Percentiles rank a stretch among this genome's conserved stretches.
phyloP scores from a whole-genome alignment of 1,284 basidiomycete species.

The Dichomitus squalens region DNA sequence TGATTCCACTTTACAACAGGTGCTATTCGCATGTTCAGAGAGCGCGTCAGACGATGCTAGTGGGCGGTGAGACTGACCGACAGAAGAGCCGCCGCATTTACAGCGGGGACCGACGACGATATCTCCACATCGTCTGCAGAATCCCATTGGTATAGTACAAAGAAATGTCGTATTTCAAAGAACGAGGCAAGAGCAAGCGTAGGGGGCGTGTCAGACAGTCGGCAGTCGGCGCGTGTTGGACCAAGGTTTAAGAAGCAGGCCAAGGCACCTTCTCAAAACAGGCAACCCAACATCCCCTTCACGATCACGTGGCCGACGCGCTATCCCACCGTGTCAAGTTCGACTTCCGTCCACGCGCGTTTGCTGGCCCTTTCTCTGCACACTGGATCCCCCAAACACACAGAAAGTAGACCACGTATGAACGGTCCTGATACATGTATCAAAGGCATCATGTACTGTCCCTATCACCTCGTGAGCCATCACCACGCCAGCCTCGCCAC shows the following conservation, averaged over 20 bases:
- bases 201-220: neutral
- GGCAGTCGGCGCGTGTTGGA: no score
- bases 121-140: conserved; percentile 80
- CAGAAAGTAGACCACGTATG: no score
- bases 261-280: conserved; percentile 7
- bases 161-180: neutral
- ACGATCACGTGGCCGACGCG: conserved; percentile 28
- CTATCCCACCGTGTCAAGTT: no score
- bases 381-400: no score
- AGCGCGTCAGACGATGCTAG: neutral
- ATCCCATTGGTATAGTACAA: conserved; percentile 57
- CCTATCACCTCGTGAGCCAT: no score
- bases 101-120: conserved; percentile 71
- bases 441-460: no score
- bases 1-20: conserved; percentile 68
- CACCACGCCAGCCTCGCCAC: conserved; percentile 44
- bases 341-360: no score
- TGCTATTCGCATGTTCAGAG: conserved; percentile 42
- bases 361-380: no score
- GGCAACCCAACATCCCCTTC: conserved; percentile 21
- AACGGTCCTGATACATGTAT: no score
- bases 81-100: conserved; percentile 75
- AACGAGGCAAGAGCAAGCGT: neutral
- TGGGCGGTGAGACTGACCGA: conserved; percentile 49
- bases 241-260: conserved; percentile 1